Evolutionary conservation across 192 early-diverging fungal species (phyloP).

Genomic region (Podila minutissima): DNA sequence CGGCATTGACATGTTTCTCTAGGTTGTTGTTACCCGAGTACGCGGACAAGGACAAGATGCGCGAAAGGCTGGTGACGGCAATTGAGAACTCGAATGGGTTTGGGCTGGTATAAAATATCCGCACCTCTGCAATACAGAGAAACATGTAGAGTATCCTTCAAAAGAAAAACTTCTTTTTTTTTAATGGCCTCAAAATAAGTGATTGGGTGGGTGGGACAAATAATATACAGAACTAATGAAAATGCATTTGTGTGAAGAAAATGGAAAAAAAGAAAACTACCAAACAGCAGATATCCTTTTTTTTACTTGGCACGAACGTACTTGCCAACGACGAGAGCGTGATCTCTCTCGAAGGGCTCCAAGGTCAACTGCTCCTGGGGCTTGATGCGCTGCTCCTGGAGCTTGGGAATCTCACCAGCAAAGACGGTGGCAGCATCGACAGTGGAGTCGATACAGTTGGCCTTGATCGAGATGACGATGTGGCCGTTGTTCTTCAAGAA

Average conservation of each 20-base stretch:
- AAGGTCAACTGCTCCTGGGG: slow-evolving; percentile 97
- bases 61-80: slow-evolving; percentile 79
- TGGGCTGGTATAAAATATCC: slow-evolving; percentile 77
- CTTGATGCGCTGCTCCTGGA: slow-evolving; percentile 88
- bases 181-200: slow-evolving; percentile 59
- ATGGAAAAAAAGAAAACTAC: not conserved
- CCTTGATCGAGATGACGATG: slow-evolving; percentile 99
- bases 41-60: slow-evolving; percentile 72
- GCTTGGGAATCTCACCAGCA: slow-evolving; percentile 96
- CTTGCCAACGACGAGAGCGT: slow-evolving; percentile 95
- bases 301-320: slow-evolving; percentile 74
- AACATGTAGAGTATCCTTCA: no score
- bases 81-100: slow-evolving; percentile 95
- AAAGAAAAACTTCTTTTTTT: slow-evolving; percentile 1
- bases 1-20: slow-evolving; percentile 93
- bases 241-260: slow-evolving; percentile 17
- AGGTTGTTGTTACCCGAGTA: slow-evolving; percentile 91
- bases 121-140: no score
- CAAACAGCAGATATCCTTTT: not conserved
- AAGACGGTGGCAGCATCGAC: slow-evolving; percentile 54
- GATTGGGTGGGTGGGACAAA: slow-evolving; percentile 59
- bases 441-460: slow-evolving; percentile 97
- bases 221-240: not conserved
- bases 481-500: slow-evolving; percentile 97
- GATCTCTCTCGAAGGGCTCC: slow-evolving; percentile 99